These are phyloP conservation scores for Alternaria sp. DNA, from an alignment of 2,329 filamentous ascomycete genomes.

Conservation along the genomic window DNA sequence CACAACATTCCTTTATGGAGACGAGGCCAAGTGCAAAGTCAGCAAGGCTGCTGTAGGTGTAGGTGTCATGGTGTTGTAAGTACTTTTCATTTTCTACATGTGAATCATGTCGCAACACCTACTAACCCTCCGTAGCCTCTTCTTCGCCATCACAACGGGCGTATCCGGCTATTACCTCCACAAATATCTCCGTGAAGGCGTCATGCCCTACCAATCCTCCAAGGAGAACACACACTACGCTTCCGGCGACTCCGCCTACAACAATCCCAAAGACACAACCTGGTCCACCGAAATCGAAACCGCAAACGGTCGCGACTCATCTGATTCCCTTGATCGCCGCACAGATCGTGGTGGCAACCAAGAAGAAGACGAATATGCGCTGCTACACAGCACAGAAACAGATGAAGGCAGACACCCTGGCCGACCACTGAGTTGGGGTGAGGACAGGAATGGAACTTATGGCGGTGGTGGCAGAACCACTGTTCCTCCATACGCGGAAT, in stretches of 20 bases:
- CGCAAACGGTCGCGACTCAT: constrained; percentile 51
- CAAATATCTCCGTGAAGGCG: constrained; percentile 66
- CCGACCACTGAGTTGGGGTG: constrained; percentile 51
- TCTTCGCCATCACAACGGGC: constrained; percentile 62
- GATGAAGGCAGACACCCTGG: constrained; percentile 53
- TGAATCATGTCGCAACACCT: neutral
- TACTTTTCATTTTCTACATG: constrained; percentile 4
- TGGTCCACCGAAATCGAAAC: constrained; percentile 57
- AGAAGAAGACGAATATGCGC: constrained; percentile 62
- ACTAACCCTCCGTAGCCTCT: constrained; percentile 52
- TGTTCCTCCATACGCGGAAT: constrained; percentile 50
- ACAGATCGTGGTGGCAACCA: constrained; percentile 54
- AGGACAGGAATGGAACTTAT: constrained; percentile 36
- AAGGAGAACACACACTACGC: constrained; percentile 57
- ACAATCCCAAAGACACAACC: constrained; percentile 49
- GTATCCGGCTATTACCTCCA: constrained; percentile 65
- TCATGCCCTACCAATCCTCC: constrained; percentile 57
- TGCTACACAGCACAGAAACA: constrained; percentile 56
- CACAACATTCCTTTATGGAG: constrained; percentile 65
- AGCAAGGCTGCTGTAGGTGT: constrained; percentile 65
- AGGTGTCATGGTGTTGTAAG: constrained; percentile 66
- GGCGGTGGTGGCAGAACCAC: constrained; percentile 31
- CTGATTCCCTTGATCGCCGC: constrained; percentile 51
- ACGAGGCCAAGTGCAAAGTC: constrained; percentile 64
- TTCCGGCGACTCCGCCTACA: constrained; percentile 37